phyloP scores from a whole-genome alignment of 2,329 filamentous ascomycete genomes.

The Cladophialophora immunda region DNA sequence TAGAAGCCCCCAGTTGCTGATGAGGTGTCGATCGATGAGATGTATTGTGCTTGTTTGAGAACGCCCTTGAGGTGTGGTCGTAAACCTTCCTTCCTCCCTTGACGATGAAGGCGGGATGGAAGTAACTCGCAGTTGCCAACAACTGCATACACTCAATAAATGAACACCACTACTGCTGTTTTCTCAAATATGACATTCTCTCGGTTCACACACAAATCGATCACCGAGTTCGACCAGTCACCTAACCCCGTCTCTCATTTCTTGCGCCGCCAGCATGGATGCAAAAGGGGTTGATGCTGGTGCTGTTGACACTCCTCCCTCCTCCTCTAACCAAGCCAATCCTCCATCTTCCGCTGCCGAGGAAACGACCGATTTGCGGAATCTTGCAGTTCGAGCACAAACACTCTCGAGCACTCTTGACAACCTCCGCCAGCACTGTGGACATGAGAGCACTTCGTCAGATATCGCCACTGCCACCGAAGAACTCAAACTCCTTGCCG shows the following conservation, averaged over 20 bases:
- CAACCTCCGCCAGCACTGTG: constrained; percentile 30
- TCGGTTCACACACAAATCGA: background rate
- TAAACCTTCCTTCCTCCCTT: background rate
- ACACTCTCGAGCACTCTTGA: constrained; percentile 33
- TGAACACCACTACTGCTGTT: background rate
- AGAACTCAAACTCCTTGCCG: constrained; percentile 36
- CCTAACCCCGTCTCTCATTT: background rate
- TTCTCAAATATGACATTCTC: background rate
- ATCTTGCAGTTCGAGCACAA: constrained; percentile 33
- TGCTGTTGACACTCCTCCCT: background rate
- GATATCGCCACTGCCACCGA: constrained; percentile 36
- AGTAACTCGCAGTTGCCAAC: background rate
- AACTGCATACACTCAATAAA: background rate
- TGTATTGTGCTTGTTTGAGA: background rate
- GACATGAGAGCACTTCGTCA: constrained; percentile 34
- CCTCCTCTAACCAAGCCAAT: background rate
- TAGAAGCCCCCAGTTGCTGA: background rate
- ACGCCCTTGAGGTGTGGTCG: background rate
- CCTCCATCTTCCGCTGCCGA: background rate
- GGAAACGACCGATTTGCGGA: constrained; percentile 3
- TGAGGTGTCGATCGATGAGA: background rate
- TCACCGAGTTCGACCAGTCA: background rate
- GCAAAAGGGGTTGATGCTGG: background rate
- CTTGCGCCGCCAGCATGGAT: background rate
- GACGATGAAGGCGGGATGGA: background rate